A percentile compares a stretch with the other conserved stretches of the same genome.
These are phyloP conservation scores for Apiospora kogelbergensis DNA, from an alignment of 2,329 filamentous ascomycete species.

Conservation along the genomic window DNA sequence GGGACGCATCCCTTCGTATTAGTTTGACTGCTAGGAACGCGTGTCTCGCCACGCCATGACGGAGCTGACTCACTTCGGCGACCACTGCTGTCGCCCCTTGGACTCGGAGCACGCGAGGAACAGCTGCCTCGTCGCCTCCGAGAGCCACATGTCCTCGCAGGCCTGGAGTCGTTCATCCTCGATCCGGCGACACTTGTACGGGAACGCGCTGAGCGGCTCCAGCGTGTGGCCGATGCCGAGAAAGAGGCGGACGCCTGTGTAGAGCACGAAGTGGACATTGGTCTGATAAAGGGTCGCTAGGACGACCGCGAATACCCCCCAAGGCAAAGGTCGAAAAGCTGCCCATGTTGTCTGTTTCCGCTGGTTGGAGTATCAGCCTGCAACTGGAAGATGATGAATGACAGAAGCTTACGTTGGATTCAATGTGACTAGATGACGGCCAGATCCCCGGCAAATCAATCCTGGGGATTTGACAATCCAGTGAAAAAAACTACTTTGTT, in stretches of 20 bases:
- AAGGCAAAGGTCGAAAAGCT: neutral
- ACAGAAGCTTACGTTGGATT: neutral
- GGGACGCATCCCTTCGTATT: neutral
- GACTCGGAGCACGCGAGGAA: slow-evolving; percentile 32
- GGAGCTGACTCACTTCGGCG: slow-evolving; percentile 23
- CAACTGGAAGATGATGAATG: neutral
- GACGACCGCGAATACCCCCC: slow-evolving; percentile 13
- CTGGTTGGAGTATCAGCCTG: neutral
- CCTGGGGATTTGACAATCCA: no score
- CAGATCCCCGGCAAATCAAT: no score
- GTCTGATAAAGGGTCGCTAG: slow-evolving; percentile 20
- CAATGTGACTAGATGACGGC: neutral
- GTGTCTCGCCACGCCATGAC: no score
- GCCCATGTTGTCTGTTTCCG: neutral
- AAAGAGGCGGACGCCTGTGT: slow-evolving; percentile 13
- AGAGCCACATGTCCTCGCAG: slow-evolving; percentile 35
- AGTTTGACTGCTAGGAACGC: neutral
- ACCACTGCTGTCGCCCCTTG: slow-evolving; percentile 20
- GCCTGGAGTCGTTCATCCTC: slow-evolving; percentile 25
- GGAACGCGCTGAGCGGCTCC: slow-evolving; percentile 28
- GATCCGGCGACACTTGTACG: slow-evolving; percentile 30
- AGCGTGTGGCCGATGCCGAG: slow-evolving; percentile 24
- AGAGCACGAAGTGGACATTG: slow-evolving; percentile 20
- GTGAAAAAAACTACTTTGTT: no score
- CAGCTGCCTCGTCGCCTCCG: slow-evolving; percentile 27